Conservation (phyloP, 2,329 filamentous ascomycete species). For the Tympanopsis confertula region DNA sequence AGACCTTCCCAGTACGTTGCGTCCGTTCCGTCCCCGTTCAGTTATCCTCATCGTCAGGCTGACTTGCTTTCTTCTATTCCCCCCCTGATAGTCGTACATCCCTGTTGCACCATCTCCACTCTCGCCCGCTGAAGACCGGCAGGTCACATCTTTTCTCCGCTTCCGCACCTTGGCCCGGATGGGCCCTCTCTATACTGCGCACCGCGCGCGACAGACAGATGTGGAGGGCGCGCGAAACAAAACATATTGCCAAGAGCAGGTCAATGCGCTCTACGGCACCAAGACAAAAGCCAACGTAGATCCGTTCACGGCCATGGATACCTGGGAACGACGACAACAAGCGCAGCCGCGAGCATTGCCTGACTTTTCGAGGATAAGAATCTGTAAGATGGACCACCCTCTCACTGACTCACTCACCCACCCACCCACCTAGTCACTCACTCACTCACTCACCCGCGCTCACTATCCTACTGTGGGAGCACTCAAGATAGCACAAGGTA, state of each 20-base stretch:
- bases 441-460: too few relatives aligned
- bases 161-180: constrained; percentile 44
- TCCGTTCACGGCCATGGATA: constrained; percentile 45
- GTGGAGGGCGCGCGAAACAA: constrained; percentile 24
- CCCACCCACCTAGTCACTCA: too few relatives aligned
- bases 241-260: constrained; percentile 43
- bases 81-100: constrained; percentile 29
- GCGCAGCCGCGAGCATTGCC: constrained; percentile 39
- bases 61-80: neutral
- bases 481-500: too few relatives aligned
- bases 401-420: too few relatives aligned
- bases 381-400: too few relatives aligned
- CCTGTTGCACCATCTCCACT: constrained; percentile 33
- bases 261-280: constrained; percentile 42
- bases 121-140: constrained; percentile 28
- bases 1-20: constrained; percentile 40
- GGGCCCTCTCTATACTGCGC: constrained; percentile 43
- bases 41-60: neutral
- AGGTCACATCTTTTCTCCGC: constrained; percentile 38
- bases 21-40: neutral
- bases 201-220: constrained; percentile 27
- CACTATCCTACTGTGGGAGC: too few relatives aligned
- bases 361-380: constrained; percentile 36
- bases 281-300: constrained; percentile 43
- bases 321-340: constrained; percentile 42